Conservation (phyloP, 306 rosid species). For the Cicer pinnatifidum region DNA sequence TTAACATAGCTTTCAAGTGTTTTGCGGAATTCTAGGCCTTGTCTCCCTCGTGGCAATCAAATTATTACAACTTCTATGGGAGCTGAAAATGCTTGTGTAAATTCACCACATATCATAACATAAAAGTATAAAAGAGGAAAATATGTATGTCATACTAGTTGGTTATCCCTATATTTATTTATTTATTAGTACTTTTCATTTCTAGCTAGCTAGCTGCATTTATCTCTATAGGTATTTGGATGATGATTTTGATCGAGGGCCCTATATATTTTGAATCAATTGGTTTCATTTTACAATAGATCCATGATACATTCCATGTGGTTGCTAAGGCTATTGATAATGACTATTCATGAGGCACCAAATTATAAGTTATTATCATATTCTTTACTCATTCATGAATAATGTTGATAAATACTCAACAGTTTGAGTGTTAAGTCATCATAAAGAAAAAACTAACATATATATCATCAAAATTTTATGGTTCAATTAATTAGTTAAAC, state of each 20-base stretch:
- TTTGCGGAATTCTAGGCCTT: slow-evolving; percentile 41
- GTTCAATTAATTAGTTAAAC: too few species aligned
- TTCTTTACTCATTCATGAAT: slow-evolving; percentile 37
- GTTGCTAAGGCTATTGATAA: slow-evolving; percentile 57
- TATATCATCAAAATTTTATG: too few species aligned
- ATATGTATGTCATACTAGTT: not conserved
- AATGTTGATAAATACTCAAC: not conserved
- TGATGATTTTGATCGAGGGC: slow-evolving; percentile 37
- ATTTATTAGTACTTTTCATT: not conserved
- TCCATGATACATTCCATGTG: slow-evolving; percentile 53
- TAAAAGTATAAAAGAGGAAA: not conserved
- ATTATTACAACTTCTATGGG: slow-evolving; percentile 31
- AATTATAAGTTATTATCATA: slow-evolving; percentile 36
- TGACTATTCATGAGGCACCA: slow-evolving; percentile 50
- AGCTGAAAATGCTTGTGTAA: slow-evolving; percentile 30
- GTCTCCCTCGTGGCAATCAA: slow-evolving; percentile 50
- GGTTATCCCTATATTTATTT: not conserved
- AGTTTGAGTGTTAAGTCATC: too few species aligned
- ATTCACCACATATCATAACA: not conserved
- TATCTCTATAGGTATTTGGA: not conserved
- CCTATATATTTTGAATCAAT: slow-evolving; percentile 26
- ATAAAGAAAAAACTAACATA: too few species aligned
- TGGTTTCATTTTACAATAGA: slow-evolving; percentile 33
- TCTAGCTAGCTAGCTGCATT: slow-evolving; percentile 22
- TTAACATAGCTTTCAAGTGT: slow-evolving; percentile 34